Evolutionary conservation across 83 land plant genomes (phyloP).

Genomic region (Larix sibirica): DNA sequence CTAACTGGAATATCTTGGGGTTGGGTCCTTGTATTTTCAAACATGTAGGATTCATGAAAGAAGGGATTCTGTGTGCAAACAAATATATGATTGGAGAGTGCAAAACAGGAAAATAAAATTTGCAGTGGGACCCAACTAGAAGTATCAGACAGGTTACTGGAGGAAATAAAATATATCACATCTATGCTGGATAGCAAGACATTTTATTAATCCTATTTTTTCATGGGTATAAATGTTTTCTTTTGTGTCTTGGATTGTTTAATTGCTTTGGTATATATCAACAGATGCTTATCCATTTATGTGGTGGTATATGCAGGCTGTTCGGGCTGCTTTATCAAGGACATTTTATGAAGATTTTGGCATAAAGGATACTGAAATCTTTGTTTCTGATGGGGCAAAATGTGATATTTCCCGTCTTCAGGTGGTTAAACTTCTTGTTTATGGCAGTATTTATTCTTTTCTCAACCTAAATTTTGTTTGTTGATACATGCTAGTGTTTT

Average conservation of each 20-base stretch:
- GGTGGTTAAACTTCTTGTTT: conserved; percentile 30
- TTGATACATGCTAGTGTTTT: not conserved
- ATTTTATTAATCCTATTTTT: not conserved
- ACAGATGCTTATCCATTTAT: not conserved
- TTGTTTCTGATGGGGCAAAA: conserved; percentile 97
- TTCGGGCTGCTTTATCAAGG: conserved; percentile 70
- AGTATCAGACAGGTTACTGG: not conserved
- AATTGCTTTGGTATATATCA: not conserved
- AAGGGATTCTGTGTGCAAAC: not conserved
- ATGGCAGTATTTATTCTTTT: not conserved
- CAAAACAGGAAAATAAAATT: not conserved
- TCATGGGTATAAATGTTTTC: not conserved
- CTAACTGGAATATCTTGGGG: not conserved
- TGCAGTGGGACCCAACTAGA: not conserved
- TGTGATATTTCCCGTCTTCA: conserved; percentile 93
- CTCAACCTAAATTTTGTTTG: not conserved
- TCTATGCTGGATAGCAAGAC: not conserved
- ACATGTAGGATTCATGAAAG: not conserved
- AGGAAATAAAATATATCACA: not conserved
- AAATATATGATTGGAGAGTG: not conserved
- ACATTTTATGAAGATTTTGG: conserved; percentile 58
- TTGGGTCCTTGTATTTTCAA: not conserved
- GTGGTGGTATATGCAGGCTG: conserved; percentile 38
- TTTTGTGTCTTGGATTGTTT: not conserved
- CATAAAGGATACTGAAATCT: conserved; percentile 70